Base-by-base conservation (phyloP, 2,329 filamentous ascomycete genomes). In the Penicillium psychrosexuale region DNA sequence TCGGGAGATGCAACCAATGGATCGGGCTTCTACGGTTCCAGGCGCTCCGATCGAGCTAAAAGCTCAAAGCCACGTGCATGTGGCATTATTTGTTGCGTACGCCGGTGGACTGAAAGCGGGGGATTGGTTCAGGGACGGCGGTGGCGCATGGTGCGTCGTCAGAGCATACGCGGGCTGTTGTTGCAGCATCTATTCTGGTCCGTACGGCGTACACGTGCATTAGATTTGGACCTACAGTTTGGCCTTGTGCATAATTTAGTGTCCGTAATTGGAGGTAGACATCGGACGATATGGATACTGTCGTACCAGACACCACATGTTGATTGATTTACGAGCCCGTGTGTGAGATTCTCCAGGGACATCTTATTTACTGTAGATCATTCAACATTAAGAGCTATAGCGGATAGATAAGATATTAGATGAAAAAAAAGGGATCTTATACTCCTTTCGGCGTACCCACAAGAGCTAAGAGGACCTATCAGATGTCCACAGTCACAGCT, bases 11-110 rank as follows among this genome's bases (percentile, higher is more conserved):
- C 8, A 31, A n/a, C 45, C 28, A 30, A 33, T 40, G 36, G 27
- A 39, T 34, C n/a, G 5, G 12, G 28, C 22, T 30, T 47, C 11
- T 2, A 31, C 15, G 11, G 1, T 22, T 44, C 8, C 12, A 19
- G 7, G n/a, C 28, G 22, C 19, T 3, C 27, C 6, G 30, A 39
- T 28, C 34, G 40, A 34, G 34, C 30, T 22, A 37, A 47, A 47
- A 19, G 13, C 37, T 39, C 31, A 28, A 39, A 39, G 33, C 52
- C 52, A 55, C 44, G 47, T 57, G 47, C 13, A 31, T 36, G 28
- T 52, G 43, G 19, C 27, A 50, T 19, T 8, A 24, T 1, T 33
- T 27, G 45, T 28, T 50, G 27, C 33, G 27, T 44, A 44, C 11
- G 13, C 37, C 17, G n/a, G 28, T 24, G 15, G 13, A 15, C 37